Base-by-base conservation (phyloP, 192 early-diverging fungal species). In the Cetraspora pellucida region DNA sequence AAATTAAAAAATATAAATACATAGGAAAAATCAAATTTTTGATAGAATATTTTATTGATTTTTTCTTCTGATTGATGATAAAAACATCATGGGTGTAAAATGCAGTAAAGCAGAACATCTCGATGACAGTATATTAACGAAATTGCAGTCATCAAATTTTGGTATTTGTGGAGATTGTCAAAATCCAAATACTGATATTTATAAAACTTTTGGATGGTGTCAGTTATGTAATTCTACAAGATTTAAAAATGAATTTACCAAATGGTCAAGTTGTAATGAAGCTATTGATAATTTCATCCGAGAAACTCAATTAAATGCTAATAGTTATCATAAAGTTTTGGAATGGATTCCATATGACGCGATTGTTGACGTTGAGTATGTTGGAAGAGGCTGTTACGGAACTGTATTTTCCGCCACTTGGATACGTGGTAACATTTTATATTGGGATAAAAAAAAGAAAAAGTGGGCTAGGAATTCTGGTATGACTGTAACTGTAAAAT, bases 401-500 rank as follows among this genome's bases (percentile, higher is more conserved):
- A 74, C 10, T 7, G 73, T 74, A 10, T 74, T 58, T 31, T 50
- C 37, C 1, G 73, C 23, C 8, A 74, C 10, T 61, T 74, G 73
- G 73, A 10, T 3, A 10, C 9, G 61, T n/a, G 73, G 58, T 16
- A 10, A 31, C n/a, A 19, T 72, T n/a, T 28, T 55, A 4, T 23
- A 47, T 61, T 74, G 73, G 73, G 58, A 74, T 61, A 19, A 21
- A 55, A 75, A 49, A n/a, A 28, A 75, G 28, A 47, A 75, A 31
- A 37, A 46, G 16, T 75, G 73, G 73, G 8, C 25, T 46, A 60
- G 73, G 19, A 30, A 11, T 45, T 14, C 21, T 46, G 0, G 2
- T 17, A n/a, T 21, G 10, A 9, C 13, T 19, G 73, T 75, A 10
- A 37, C 73, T 10, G 13, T 75, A 49, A 72, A 72, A 19, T 16